phyloP scores from a whole-genome alignment of 192 early-diverging fungal genomes.

The Oehlia diaphana region DNA sequence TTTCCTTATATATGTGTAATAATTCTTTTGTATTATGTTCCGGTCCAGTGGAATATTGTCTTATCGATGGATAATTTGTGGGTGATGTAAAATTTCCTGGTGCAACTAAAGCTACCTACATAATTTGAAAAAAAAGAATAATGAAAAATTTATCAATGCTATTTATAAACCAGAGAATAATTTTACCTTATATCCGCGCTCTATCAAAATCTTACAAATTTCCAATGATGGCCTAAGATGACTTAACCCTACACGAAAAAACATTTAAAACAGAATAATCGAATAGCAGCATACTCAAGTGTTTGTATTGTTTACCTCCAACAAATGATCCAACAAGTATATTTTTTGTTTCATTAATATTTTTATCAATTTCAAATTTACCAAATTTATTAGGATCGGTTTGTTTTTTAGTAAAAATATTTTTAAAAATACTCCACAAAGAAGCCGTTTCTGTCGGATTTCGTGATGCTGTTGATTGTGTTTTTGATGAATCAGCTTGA shows the following conservation, averaged over 20 bases:
- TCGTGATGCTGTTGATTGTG: neutral
- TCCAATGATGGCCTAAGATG: constrained; percentile 8
- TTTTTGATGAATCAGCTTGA: neutral
- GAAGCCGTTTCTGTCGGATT: neutral
- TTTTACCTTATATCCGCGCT: constrained; percentile 17
- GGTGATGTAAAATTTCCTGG: neutral
- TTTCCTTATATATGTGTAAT: neutral
- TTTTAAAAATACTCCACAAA: neutral
- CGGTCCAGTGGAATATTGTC: neutral
- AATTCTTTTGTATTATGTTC: neutral
- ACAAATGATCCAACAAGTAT: constrained; percentile 6
- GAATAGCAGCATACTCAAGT: neutral
- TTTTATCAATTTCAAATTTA: neutral
- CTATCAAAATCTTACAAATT: constrained; percentile 10
- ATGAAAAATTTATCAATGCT: neutral
- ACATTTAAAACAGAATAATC: neutral
- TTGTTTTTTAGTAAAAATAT: neutral
- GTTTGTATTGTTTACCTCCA: neutral
- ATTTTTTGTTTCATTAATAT: neutral
- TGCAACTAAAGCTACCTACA: neutral
- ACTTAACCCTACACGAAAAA: neutral
- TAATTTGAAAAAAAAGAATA: too few relatives aligned
- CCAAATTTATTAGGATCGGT: neutral
- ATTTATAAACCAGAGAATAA: neutral
- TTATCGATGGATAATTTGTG: neutral